Percentiles rank a stretch among this genome's conserved stretches.
Evolutionary conservation across 2,329 filamentous ascomycete genomes (phyloP).

Genomic region (Coniochaeta hoffmannii): DNA sequence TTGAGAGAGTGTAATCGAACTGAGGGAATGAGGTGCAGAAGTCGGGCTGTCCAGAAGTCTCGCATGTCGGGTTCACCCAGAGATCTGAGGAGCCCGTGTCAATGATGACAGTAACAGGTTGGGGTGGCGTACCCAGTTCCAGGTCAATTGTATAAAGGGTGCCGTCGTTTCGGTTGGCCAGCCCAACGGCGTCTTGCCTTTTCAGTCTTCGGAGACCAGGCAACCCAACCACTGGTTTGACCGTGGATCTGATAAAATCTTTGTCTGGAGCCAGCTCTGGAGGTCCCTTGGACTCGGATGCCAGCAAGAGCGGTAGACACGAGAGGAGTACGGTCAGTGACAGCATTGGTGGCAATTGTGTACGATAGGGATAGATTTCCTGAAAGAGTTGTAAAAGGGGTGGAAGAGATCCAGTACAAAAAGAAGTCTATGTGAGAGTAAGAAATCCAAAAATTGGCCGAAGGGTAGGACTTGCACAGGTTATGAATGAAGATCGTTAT

Average conservation of each 20-base stretch:
- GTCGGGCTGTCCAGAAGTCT: constrained; percentile 20
- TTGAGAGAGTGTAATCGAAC: constrained; percentile 35
- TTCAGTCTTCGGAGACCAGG: constrained; percentile 31
- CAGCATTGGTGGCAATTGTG: no score
- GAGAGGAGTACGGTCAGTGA: no score
- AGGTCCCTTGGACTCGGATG: no score
- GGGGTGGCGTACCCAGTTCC: constrained; percentile 37
- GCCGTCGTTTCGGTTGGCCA: constrained; percentile 10
- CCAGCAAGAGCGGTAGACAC: no score
- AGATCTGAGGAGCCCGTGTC: constrained; percentile 49
- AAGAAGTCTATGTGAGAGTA: no score
- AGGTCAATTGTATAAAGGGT: constrained; percentile 15
- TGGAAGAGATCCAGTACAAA: no score
- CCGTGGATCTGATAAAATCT: constrained; percentile 50
- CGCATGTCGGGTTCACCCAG: constrained; percentile 47
- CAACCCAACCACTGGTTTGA: constrained; percentile 52
- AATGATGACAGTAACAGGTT: constrained; percentile 38
- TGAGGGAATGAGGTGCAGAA: constrained; percentile 33
- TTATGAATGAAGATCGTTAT: no score
- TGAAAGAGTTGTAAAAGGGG: no score
- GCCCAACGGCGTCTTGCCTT: constrained; percentile 10
- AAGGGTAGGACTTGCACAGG: no score
- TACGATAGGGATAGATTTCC: no score
- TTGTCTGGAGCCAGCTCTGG: constrained; percentile 41
- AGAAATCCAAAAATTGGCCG: no score